Percentiles rank a stretch among this genome's conserved stretches.
These are phyloP conservation scores for Trypanosoma boissoni DNA, from an alignment of 208 protist genomes.

Conservation along the genomic window DNA sequence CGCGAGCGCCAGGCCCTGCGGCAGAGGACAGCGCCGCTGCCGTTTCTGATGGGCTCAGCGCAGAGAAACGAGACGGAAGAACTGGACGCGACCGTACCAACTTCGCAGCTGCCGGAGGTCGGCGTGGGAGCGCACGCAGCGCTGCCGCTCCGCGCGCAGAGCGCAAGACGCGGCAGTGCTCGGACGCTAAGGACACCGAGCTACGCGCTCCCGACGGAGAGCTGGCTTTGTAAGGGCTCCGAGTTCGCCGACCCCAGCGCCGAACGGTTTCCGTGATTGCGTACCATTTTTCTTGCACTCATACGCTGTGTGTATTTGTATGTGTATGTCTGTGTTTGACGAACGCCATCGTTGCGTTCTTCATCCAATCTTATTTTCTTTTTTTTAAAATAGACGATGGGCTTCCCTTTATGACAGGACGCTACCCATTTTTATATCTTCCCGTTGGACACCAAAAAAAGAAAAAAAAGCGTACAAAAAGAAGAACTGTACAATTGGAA, in stretches of 20 bases:
- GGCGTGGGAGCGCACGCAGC: conserved; percentile 4
- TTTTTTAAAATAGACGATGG: too few relatives aligned
- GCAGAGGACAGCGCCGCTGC: background rate
- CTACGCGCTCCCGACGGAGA: conserved; percentile 70
- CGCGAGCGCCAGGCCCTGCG: background rate
- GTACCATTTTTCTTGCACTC: too few relatives aligned
- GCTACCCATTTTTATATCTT: too few relatives aligned
- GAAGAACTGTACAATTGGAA: conserved; percentile 1
- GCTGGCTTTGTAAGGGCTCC: conserved; percentile 61
- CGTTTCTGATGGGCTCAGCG: conserved; percentile 21
- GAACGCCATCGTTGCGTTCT: too few relatives aligned
- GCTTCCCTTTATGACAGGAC: too few relatives aligned
- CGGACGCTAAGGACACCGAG: conserved; percentile 27
- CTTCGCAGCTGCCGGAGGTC: conserved; percentile 21
- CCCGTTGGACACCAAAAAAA: too few relatives aligned
- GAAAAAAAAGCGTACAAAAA: too few relatives aligned
- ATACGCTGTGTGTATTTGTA: too few relatives aligned
- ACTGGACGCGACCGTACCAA: conserved; percentile 11
- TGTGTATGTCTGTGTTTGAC: too few relatives aligned
- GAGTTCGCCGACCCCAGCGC: conserved; percentile 28
- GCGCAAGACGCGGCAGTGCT: conserved; percentile 7
- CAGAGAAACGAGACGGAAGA: conserved; percentile 2
- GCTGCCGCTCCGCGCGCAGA: conserved; percentile 6
- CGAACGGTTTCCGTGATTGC: background rate
- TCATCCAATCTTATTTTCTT: too few relatives aligned